Evolutionary conservation across 2,329 filamentous ascomycete species (phyloP).

Genomic region (Leptographium flavum): DNA sequence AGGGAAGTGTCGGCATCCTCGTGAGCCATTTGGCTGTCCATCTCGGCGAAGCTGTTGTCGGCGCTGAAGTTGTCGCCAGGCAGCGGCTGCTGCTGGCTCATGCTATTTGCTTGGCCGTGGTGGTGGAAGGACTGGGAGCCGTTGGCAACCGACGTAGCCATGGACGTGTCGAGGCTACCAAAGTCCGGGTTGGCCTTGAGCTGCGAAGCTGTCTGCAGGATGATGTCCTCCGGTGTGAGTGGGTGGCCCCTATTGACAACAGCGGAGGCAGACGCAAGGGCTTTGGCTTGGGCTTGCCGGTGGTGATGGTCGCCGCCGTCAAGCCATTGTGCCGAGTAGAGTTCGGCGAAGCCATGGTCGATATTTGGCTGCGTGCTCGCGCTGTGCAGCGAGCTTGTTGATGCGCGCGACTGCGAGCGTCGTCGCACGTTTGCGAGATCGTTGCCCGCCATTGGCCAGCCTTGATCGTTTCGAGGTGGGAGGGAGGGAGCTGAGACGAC

Average conservation of each 20-base stretch:
- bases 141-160: slow-evolving; percentile 29
- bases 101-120: slow-evolving; percentile 15
- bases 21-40: slow-evolving; percentile 42
- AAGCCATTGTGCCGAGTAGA: slow-evolving; percentile 37
- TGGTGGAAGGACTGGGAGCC: slow-evolving; percentile 28
- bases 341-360: slow-evolving; percentile 32
- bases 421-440: slow-evolving; percentile 28
- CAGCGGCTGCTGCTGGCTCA: slow-evolving; percentile 37
- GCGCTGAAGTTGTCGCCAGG: slow-evolving; percentile 37
- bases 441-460: slow-evolving; percentile 20
- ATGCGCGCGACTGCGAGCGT: slow-evolving; percentile 39
- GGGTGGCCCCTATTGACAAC: slow-evolving; percentile 20
- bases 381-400: slow-evolving; percentile 43
- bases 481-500: not conserved
- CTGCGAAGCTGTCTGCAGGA: slow-evolving; percentile 42
- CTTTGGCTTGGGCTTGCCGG: slow-evolving; percentile 25
- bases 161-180: slow-evolving; percentile 29
- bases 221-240: slow-evolving; percentile 44
- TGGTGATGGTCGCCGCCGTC: slow-evolving; percentile 25
- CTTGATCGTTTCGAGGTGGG: slow-evolving; percentile 1
- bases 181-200: slow-evolving; percentile 36
- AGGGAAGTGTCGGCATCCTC: slow-evolving; percentile 40
- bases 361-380: slow-evolving; percentile 34
- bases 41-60: slow-evolving; percentile 40
- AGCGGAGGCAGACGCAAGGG: not conserved